Percentiles rank a stretch among this genome's conserved stretches.
Evolutionary conservation across 2,329 filamentous ascomycete species (phyloP).

Genomic region (Colletotrichum agaves): DNA sequence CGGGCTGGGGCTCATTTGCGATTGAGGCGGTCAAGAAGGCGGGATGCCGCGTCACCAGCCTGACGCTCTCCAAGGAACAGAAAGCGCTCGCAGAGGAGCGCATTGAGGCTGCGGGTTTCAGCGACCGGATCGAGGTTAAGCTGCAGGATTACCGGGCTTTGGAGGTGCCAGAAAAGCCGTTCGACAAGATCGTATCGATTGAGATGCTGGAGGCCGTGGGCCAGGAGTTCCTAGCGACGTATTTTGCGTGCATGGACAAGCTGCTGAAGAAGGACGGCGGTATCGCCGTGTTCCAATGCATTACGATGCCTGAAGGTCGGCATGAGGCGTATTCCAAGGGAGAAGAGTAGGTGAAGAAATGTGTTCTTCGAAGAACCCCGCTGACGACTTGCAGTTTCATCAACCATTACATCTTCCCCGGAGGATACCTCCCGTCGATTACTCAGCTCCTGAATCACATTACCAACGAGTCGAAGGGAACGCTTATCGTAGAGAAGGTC

Average conservation of each 20-base stretch:
- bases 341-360: slow-evolving; percentile 63
- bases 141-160: slow-evolving; percentile 76
- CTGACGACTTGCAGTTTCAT: slow-evolving; percentile 65
- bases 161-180: slow-evolving; percentile 62
- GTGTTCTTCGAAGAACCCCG: background rate
- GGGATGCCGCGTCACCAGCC: slow-evolving; percentile 74
- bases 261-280: slow-evolving; percentile 74
- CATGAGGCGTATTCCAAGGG: slow-evolving; percentile 73
- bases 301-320: slow-evolving; percentile 78
- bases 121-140: slow-evolving; percentile 70
- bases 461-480: slow-evolving; percentile 67
- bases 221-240: slow-evolving; percentile 72
- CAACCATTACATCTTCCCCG: slow-evolving; percentile 81
- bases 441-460: slow-evolving; percentile 69
- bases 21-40: slow-evolving; percentile 74
- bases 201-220: slow-evolving; percentile 84
- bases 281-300: slow-evolving; percentile 79
- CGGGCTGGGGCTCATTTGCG: slow-evolving; percentile 80
- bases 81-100: slow-evolving; percentile 74
- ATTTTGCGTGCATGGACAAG: slow-evolving; percentile 72
- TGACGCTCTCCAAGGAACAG: slow-evolving; percentile 77
- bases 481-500: slow-evolving; percentile 72
- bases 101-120: slow-evolving; percentile 69
- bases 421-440: slow-evolving; percentile 74
- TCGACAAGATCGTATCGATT: slow-evolving; percentile 79